phyloP scores from a whole-genome alignment of 306 rosid genomes.

The Alnus rubra region DNA sequence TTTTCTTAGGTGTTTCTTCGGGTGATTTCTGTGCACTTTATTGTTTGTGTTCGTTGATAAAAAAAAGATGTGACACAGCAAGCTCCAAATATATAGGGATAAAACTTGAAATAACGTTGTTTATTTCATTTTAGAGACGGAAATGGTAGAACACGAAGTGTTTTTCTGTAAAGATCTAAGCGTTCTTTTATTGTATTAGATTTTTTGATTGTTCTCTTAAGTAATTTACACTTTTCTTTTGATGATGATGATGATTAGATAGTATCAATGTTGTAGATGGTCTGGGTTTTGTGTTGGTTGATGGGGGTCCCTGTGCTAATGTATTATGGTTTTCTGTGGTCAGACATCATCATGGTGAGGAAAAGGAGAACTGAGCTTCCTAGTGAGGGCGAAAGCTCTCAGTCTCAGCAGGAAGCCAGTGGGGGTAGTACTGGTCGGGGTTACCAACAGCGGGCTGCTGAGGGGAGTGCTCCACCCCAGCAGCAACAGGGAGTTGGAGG shows the following conservation, averaged over 20 bases:
- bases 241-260: neutral
- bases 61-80: no score
- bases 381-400: slow-evolving; percentile 64
- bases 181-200: neutral
- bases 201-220: neutral
- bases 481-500: slow-evolving; percentile 44
- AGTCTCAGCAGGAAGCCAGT: slow-evolving; percentile 38
- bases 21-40: no score
- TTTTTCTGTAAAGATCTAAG: neutral
- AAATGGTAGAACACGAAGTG: neutral
- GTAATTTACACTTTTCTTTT: neutral
- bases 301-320: neutral
- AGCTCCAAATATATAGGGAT: neutral
- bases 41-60: no score
- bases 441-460: slow-evolving; percentile 56
- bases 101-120: neutral
- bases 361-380: slow-evolving; percentile 74
- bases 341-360: slow-evolving; percentile 63
- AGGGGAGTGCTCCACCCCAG: slow-evolving; percentile 49
- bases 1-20: neutral
- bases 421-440: slow-evolving; percentile 45
- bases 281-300: neutral
- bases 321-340: neutral
- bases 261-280: neutral
- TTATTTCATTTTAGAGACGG: neutral